These are phyloP conservation scores for Colletotrichum tropicale DNA, from an alignment of 2,329 filamentous ascomycete genomes.

Conservation along the genomic window DNA sequence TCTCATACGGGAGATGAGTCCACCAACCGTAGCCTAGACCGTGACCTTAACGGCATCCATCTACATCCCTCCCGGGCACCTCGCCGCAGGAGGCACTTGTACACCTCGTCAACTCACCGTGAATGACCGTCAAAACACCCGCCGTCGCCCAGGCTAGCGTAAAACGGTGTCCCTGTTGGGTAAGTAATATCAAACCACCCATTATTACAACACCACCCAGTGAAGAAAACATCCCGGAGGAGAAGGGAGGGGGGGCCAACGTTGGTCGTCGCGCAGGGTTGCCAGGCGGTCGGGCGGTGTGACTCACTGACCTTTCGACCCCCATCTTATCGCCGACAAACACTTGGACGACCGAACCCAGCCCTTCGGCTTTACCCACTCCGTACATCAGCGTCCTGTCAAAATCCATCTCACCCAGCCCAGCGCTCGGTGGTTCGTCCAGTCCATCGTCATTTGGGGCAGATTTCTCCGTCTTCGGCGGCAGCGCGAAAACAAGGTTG, in stretches of 20 bases:
- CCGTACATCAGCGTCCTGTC: background rate
- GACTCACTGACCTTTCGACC: background rate
- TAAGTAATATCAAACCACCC: background rate
- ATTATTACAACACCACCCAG: background rate
- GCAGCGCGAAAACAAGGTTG: background rate
- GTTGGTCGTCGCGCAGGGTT: background rate
- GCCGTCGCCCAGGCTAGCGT: background rate
- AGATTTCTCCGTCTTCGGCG: background rate
- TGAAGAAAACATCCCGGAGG: background rate
- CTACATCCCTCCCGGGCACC: background rate
- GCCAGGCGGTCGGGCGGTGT: background rate
- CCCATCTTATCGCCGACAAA: constrained; percentile 8
- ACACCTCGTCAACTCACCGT: background rate
- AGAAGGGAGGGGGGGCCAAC: background rate
- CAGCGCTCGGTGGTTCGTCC: background rate
- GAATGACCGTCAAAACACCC: background rate
- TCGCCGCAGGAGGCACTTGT: background rate
- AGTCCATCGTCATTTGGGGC: background rate
- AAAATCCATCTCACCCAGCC: background rate
- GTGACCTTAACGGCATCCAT: background rate
- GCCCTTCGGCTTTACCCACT: background rate
- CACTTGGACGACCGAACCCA: background rate
- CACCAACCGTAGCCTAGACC: background rate
- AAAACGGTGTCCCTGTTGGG: background rate
- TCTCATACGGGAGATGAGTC: background rate